Conservation (phyloP, 1,139 yeast genomes). For the Suhomyces bribrorum region DNA sequence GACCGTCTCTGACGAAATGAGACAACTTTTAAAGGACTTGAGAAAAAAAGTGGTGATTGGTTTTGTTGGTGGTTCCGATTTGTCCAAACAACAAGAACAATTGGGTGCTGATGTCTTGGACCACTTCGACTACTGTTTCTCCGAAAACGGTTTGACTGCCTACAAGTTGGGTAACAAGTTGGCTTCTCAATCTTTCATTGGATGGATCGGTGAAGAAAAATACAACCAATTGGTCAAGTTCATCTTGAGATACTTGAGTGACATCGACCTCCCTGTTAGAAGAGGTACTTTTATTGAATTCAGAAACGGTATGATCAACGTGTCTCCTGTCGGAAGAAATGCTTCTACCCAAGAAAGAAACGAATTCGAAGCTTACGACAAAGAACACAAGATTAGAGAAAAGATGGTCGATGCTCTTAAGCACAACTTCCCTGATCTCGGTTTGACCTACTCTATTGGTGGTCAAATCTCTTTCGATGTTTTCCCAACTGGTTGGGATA, state of each 20-base stretch:
- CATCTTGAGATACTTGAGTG: slow-evolving; percentile 79
- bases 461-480: slow-evolving; percentile 99
- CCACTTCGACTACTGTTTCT: slow-evolving; percentile 92
- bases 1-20: slow-evolving; percentile 77
- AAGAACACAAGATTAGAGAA: slow-evolving; percentile 75
- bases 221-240: slow-evolving; percentile 87
- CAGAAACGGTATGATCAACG: slow-evolving; percentile 99
- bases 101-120: slow-evolving; percentile 75
- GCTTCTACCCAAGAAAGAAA: slow-evolving; percentile 92
- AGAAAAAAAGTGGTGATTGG: slow-evolving; percentile 94
- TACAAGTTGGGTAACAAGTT: slow-evolving; percentile 85
- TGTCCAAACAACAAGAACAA: slow-evolving; percentile 93
- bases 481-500: slow-evolving; percentile 99
- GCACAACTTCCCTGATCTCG: slow-evolving; percentile 77
- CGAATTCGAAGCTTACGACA: slow-evolving; percentile 85
- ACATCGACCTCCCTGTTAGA: slow-evolving; percentile 86
- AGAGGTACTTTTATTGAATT: slow-evolving; percentile 98
- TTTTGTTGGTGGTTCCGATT: slow-evolving; percentile 97
- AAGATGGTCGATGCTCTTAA: slow-evolving; percentile 81
- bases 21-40: slow-evolving; percentile 63
- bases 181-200: slow-evolving; percentile 90
- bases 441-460: slow-evolving; percentile 94
- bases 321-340: slow-evolving; percentile 97
- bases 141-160: slow-evolving; percentile 98
- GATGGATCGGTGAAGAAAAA: slow-evolving; percentile 94